Percentiles rank a stretch among this genome's conserved stretches.
These are phyloP conservation scores for Fagopyrum homotropicum DNA, from an alignment of 148 eudicot genomes.

Conservation along the genomic window DNA sequence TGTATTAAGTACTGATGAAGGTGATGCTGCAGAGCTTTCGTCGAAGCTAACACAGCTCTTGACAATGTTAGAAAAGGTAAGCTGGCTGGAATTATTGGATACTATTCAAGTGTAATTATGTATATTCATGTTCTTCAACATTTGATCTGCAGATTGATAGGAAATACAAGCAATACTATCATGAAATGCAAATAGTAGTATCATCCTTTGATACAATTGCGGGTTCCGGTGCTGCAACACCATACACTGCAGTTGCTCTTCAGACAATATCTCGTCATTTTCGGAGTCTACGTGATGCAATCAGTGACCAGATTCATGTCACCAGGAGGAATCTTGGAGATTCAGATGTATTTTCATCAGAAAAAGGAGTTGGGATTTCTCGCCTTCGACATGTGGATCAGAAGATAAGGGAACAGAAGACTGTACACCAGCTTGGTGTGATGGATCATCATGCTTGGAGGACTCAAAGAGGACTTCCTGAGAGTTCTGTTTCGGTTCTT, in stretches of 20 bases:
- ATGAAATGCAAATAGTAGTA: constrained; percentile 73
- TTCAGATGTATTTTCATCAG: constrained; percentile 33
- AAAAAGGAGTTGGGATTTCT: constrained; percentile 55
- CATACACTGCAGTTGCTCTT: constrained; percentile 72
- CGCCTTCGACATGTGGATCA: constrained; percentile 34
- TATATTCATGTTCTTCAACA: background rate
- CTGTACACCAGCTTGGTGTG: constrained; percentile 77
- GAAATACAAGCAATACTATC: constrained; percentile 77
- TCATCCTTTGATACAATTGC: constrained; percentile 68
- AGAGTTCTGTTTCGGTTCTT: constrained; percentile 84
- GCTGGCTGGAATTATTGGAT: background rate
- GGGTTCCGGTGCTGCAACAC: constrained; percentile 65
- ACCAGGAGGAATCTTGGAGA: constrained; percentile 63
- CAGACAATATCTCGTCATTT: constrained; percentile 81
- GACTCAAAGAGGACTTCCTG: constrained; percentile 90
- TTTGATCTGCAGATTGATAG: constrained; percentile 12
- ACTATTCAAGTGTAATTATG: background rate
- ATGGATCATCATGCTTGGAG: constrained; percentile 87
- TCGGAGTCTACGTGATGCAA: constrained; percentile 62
- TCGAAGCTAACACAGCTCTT: constrained; percentile 75
- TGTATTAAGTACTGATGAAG: constrained; percentile 17
- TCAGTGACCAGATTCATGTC: constrained; percentile 43
- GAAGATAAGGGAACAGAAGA: constrained; percentile 67
- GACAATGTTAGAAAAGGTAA: constrained; percentile 90
- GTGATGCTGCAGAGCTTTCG: constrained; percentile 60